Conservation (phyloP, 331 rosid species). For the Malus hybrid region DNA sequence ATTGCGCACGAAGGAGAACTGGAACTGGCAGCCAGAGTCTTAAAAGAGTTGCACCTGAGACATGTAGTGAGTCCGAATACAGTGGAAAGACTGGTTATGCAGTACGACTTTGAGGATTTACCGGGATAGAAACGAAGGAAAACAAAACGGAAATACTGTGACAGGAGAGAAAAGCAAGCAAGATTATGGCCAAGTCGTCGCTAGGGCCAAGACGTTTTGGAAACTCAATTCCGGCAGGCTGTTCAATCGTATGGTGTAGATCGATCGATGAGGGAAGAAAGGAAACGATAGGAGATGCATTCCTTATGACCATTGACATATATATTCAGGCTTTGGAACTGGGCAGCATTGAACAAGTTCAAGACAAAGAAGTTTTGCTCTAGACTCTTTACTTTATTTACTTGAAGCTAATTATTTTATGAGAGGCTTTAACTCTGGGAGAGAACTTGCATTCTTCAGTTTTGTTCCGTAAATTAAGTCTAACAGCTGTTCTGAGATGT, state of each 20-base stretch:
- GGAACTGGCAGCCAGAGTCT: constrained; percentile 50
- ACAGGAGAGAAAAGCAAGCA: neutral
- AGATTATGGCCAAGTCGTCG: constrained; percentile 1
- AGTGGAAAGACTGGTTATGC: constrained; percentile 65
- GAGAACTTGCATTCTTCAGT: neutral
- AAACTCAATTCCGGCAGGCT: neutral
- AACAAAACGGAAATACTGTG: neutral
- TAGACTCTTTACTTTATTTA: neutral
- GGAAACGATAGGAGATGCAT: neutral
- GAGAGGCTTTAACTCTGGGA: neutral
- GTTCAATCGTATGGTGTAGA: neutral
- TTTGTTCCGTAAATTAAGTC: neutral
- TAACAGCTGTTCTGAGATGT: neutral
- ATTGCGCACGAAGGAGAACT: constrained; percentile 35
- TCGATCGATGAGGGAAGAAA: neutral
- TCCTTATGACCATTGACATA: constrained; percentile 16
- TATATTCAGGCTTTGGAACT: constrained; percentile 16
- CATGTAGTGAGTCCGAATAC: constrained; percentile 54
- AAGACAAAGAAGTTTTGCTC: neutral
- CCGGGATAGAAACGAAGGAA: constrained; percentile 13
- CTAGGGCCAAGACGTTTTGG: neutral
- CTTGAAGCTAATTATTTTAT: neutral
- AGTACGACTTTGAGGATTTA: constrained; percentile 49
- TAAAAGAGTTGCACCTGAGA: constrained; percentile 47
- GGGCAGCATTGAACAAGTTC: constrained; percentile 5